phyloP scores from a whole-genome alignment of 192 early-diverging fungal genomes.

The Diversispora eburnea region DNA sequence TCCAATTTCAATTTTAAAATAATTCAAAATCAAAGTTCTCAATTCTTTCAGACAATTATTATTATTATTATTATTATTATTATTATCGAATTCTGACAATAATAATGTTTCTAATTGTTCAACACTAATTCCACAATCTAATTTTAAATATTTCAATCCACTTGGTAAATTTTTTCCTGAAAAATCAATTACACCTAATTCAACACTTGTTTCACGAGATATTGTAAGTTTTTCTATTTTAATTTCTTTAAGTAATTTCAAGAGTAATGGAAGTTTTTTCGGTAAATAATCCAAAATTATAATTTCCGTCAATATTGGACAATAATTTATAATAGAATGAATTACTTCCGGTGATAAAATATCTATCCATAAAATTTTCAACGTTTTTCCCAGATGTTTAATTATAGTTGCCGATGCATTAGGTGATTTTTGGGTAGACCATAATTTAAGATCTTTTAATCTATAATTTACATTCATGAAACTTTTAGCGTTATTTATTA shows the following conservation, averaged over 20 bases:
- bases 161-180: slow-evolving; percentile 1
- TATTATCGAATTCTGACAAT: background rate
- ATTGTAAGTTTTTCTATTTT: background rate
- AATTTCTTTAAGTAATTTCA: slow-evolving; percentile 2
- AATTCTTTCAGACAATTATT: background rate
- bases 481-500: background rate
- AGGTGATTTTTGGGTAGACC: background rate
- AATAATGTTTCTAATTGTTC: slow-evolving; percentile 7
- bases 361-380: slow-evolving; percentile 6
- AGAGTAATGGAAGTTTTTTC: background rate
- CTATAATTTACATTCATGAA: background rate
- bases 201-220: background rate
- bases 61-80: background rate
- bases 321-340: background rate
- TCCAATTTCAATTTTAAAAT: background rate
- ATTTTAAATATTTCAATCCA: background rate
- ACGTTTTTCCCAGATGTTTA: background rate
- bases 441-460: background rate
- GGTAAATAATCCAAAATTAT: slow-evolving; percentile 10
- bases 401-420: background rate
- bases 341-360: background rate
- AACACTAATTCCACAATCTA: background rate
- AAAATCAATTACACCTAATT: slow-evolving; percentile 11
- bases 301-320: background rate
- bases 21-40: slow-evolving; percentile 2